phyloP scores from a whole-genome alignment of 2,329 filamentous ascomycete genomes.

The Aspergillus sp. region DNA sequence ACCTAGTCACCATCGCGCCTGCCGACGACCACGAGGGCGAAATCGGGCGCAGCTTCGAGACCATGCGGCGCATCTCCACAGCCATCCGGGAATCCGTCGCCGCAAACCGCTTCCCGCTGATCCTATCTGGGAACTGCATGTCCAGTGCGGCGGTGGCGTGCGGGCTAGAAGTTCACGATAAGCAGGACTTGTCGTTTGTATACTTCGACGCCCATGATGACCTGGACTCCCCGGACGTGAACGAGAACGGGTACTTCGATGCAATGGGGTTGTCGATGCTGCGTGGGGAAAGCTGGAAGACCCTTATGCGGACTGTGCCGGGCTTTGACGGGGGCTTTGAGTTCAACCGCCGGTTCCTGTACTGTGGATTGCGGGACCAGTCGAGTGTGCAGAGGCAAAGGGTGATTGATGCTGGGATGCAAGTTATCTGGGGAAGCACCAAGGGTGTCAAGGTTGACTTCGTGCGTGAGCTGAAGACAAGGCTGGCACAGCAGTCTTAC shows the following conservation, averaged over 20 bases:
- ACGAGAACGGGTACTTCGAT: constrained; percentile 40
- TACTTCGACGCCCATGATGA: constrained; percentile 50
- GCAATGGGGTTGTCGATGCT: constrained; percentile 40
- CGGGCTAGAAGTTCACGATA: constrained; percentile 25
- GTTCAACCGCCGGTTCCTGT: constrained; percentile 20
- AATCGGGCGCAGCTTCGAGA: constrained; percentile 41
- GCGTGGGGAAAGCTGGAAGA: constrained; percentile 33
- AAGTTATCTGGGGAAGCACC: constrained; percentile 28
- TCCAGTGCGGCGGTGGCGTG: constrained; percentile 38
- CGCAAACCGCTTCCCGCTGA: constrained; percentile 35
- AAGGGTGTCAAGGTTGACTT: constrained; percentile 15
- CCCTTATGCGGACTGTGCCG: constrained; percentile 32
- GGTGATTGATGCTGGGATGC: constrained; percentile 31
- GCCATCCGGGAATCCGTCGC: constrained; percentile 29
- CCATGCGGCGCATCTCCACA: constrained; percentile 38
- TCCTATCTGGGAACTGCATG: constrained; percentile 43
- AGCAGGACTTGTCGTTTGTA: constrained; percentile 28
- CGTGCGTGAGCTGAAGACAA: constrained; percentile 9
- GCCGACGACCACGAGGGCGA: constrained; percentile 43
- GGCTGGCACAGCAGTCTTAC: too few relatives aligned
- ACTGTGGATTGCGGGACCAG: constrained; percentile 30
- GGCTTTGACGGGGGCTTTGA: constrained; percentile 20
- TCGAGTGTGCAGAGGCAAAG: constrained; percentile 27
- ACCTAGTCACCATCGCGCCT: constrained; percentile 13
- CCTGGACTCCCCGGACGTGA: constrained; percentile 37